Evolutionary conservation across 73 alveolate genomes (phyloP), one percentile per base, ranked within the genome.

Genomic region (Urostyla sp.): DNA sequence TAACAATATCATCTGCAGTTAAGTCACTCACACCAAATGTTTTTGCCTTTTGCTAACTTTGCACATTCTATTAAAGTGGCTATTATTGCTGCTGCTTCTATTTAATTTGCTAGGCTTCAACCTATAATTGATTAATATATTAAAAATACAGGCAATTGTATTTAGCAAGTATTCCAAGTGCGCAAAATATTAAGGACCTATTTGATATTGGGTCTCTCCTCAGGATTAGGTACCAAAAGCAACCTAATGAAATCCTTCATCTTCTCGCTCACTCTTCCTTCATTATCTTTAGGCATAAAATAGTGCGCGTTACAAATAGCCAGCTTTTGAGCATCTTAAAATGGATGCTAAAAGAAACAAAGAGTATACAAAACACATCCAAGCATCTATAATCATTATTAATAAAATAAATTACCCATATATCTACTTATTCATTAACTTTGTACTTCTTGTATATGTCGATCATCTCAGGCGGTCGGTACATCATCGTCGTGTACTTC

Each of bases 401-500:
- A 48, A 20, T 51, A 20, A 36, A 49, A n/a, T 48, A 50, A 72
- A 43, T 49, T 80, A 95, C 96, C 98, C 98, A 95, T 20, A 93
- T 49, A 80, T 96, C 99, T 10, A 85, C 99, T 83, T 96, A 91
- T 21, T 80, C 87, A 80, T 85, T 84, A 11, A 96, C 98, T 2
- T 63, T 78, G 54, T 63, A 85, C 58, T 84, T 74, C 35, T 79
- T 63, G 76, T 89, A 95, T 44, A 85, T 84, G 59, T 96, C 99
- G 27, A 87, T 84, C 98, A 96, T 95, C 90, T 96, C 99, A 24
- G 99, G 99, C 30, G 99, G 99, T 32, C 99, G 45, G 72, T 96
- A 96, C 99, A 96, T 96, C 67, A 96, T 72, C 11, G 99, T 96
- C 24, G 99, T 95, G 43, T 87, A 89, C 63, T 94, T 93, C 75